Conservation (phyloP, 1,139 yeast species). For the Meyerozyma guilliermondii region DNA sequence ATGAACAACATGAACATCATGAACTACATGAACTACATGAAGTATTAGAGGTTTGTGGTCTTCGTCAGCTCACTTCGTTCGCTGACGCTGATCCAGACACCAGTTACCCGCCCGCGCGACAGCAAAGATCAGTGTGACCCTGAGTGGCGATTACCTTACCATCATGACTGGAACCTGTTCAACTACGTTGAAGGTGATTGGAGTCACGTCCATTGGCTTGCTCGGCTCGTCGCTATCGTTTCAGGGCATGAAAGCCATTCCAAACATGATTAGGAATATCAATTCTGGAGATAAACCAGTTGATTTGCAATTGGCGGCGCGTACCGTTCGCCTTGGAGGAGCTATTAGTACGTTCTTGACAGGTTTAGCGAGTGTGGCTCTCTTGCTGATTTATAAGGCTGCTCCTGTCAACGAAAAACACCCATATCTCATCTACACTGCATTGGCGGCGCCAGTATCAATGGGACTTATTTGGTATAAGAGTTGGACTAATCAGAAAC, state of each 20-base stretch:
- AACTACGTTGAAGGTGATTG: slow-evolving; percentile 45
- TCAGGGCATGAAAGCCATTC: slow-evolving; percentile 32
- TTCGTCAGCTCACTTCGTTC: too few relatives aligned
- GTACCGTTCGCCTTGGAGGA: slow-evolving; percentile 21
- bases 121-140: slow-evolving; percentile 1
- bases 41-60: too few relatives aligned
- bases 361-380: slow-evolving; percentile 32
- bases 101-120: slow-evolving; percentile 1
- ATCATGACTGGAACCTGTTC: slow-evolving; percentile 44
- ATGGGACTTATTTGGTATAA: neutral
- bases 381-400: slow-evolving; percentile 36
- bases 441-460: slow-evolving; percentile 40
- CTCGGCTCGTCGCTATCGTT: slow-evolving; percentile 37
- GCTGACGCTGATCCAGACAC: neutral
- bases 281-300: slow-evolving; percentile 8
- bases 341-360: slow-evolving; percentile 28
- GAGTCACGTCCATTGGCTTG: slow-evolving; percentile 49
- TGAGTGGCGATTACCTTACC: neutral
- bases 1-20: neutral
- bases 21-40: too few relatives aligned
- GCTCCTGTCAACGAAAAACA: slow-evolving; percentile 45
- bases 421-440: slow-evolving; percentile 54
- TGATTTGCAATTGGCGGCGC: slow-evolving; percentile 9
- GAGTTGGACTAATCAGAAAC: slow-evolving; percentile 1
- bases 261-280: slow-evolving; percentile 29